Evolutionary conservation across 1,284 basidiomycete species (phyloP).

Genomic region (Fomes fomentarius): DNA sequence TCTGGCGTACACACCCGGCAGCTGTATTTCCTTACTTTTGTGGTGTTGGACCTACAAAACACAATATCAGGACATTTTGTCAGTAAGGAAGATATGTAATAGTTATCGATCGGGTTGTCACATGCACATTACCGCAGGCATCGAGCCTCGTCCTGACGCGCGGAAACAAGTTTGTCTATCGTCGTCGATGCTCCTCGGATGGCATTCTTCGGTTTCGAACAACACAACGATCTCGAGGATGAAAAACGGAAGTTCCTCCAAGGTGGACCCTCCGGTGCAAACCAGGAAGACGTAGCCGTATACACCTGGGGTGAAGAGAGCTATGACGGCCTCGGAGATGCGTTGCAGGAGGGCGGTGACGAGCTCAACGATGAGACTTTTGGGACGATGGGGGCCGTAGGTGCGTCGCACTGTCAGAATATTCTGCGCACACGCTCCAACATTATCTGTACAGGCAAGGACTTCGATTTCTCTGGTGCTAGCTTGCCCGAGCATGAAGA

Average conservation of each 20-base stretch:
- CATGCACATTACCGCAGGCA: constrained; percentile 9
- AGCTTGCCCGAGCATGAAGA: constrained; percentile 39
- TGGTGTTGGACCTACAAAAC: too few relatives aligned
- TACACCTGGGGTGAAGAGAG: constrained; percentile 90
- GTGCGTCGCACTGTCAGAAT: constrained; percentile 46
- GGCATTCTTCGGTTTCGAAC: constrained; percentile 83
- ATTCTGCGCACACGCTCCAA: not conserved
- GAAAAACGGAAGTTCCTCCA: constrained; percentile 60
- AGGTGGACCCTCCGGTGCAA: constrained; percentile 34
- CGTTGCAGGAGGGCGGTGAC: constrained; percentile 86
- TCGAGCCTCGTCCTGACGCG: constrained; percentile 1
- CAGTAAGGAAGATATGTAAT: not conserved
- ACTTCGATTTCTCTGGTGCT: constrained; percentile 86
- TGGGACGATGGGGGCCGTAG: constrained; percentile 69
- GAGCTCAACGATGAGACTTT: constrained; percentile 97
- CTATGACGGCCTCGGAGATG: constrained; percentile 89
- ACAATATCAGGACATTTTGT: not conserved
- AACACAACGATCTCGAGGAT: constrained; percentile 58
- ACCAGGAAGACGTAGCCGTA: constrained; percentile 79
- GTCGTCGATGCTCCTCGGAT: constrained; percentile 42
- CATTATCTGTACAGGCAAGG: constrained; percentile 64
- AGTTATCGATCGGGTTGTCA: constrained; percentile 15
- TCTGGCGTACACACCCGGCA: too few relatives aligned
- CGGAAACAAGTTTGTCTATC: constrained; percentile 8
- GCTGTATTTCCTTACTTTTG: too few relatives aligned